phyloP scores from a whole-genome alignment of 257 asterid genomes.

The Solanum microdontum region DNA sequence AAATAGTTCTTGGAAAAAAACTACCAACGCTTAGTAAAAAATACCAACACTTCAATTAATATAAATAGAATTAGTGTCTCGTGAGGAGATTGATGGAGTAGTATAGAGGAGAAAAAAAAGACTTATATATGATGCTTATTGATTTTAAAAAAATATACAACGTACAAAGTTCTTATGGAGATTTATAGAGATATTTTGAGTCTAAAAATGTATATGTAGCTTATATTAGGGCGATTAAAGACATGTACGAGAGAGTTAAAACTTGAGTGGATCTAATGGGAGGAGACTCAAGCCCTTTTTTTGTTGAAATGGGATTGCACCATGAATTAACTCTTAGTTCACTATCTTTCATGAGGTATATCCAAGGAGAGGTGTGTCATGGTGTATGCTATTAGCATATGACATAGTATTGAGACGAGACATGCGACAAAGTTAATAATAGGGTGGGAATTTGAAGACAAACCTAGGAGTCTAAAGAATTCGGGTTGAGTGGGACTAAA shows the following conservation, averaged over 20 bases:
- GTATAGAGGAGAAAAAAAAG: neutral
- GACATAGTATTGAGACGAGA: neutral
- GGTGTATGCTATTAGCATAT: no score
- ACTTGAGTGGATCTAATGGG: neutral
- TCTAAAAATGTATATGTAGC: neutral
- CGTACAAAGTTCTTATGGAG: neutral
- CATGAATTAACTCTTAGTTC: neutral
- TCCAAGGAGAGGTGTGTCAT: no score
- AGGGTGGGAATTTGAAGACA: neutral
- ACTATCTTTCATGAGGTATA: no score
- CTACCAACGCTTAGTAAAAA: neutral
- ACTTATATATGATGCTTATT: neutral
- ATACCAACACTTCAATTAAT: neutral
- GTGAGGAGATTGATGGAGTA: neutral
- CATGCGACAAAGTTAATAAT: neutral
- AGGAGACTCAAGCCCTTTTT: neutral
- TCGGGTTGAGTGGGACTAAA: neutral
- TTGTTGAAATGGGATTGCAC: neutral
- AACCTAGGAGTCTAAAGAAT: neutral
- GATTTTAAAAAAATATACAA: neutral
- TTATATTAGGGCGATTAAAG: neutral
- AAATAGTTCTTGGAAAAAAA: neutral
- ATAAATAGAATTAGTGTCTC: neutral
- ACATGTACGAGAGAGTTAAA: neutral
- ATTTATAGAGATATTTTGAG: neutral